phyloP scores from a whole-genome alignment of 495 filamentous ascomycete genomes.

The Recurvomyces mirabilis region DNA sequence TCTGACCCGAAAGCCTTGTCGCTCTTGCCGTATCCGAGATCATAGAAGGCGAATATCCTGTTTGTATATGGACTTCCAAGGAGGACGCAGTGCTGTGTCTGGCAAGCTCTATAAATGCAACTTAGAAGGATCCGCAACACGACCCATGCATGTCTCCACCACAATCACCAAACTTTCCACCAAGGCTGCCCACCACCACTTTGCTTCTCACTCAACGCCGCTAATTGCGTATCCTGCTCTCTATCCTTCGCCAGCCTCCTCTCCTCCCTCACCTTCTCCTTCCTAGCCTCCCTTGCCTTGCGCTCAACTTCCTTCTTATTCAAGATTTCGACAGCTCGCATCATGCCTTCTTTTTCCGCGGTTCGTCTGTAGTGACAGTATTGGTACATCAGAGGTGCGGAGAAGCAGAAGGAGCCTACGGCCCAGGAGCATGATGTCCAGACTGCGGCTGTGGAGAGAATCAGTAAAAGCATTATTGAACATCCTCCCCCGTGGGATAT shows the following conservation, averaged over 20 bases:
- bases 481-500: not conserved
- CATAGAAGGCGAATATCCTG: too few relatives aligned
- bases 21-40: too few relatives aligned
- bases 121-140: too few relatives aligned
- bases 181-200: too few relatives aligned
- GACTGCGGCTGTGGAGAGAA: constrained; percentile 32
- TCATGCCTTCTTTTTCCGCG: constrained; percentile 66
- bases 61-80: too few relatives aligned
- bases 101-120: too few relatives aligned
- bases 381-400: constrained; percentile 59
- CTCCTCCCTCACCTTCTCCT: constrained; percentile 42
- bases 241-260: constrained; percentile 41
- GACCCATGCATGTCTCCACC: too few relatives aligned
- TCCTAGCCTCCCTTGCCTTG: constrained; percentile 40
- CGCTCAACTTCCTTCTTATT: constrained; percentile 56
- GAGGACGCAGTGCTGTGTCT: too few relatives aligned
- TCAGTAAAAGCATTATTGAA: not conserved
- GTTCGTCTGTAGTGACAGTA: constrained; percentile 63
- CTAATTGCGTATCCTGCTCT: constrained; percentile 16
- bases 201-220: too few relatives aligned
- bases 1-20: too few relatives aligned
- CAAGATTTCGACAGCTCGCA: constrained; percentile 68
- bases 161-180: too few relatives aligned
- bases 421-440: constrained; percentile 69
- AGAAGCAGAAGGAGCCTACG: constrained; percentile 57